Evolutionary conservation across 148 eudicot species (phyloP).

Genomic region (Camellia lanceoleosa): DNA sequence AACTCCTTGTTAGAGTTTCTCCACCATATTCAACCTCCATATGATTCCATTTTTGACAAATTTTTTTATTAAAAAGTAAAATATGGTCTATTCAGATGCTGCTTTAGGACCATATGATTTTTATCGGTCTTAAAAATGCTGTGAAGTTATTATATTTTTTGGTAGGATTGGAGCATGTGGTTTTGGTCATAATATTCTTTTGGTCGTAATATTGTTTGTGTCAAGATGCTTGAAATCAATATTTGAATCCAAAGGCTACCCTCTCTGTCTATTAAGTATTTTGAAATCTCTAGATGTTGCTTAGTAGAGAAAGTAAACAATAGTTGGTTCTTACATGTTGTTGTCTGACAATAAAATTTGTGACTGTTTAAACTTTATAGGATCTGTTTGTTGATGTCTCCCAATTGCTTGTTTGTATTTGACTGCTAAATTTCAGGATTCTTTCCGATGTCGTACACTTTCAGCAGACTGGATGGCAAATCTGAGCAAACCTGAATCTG

Average conservation of each 20-base stretch:
- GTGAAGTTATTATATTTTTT: not conserved
- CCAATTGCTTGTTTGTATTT: not conserved
- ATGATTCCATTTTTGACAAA: not conserved
- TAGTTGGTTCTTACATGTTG: not conserved
- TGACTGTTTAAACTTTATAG: not conserved
- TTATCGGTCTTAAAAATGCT: not conserved
- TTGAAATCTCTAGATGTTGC: not conserved
- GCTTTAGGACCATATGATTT: not conserved
- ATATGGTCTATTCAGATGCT: not conserved
- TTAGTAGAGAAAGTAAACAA: too few relatives aligned
- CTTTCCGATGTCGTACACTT: slow-evolving; percentile 97
- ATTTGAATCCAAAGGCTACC: not conserved
- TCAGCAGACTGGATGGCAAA: slow-evolving; percentile 99
- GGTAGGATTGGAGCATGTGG: not conserved
- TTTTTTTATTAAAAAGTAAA: not conserved
- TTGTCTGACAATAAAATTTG: not conserved
- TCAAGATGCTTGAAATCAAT: not conserved
- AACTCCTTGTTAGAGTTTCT: not conserved
- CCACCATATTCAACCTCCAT: not conserved
- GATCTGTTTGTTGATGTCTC: not conserved
- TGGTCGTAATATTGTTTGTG: not conserved
- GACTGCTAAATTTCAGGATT: slow-evolving; percentile 55
- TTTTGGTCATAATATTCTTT: not conserved
- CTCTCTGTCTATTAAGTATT: not conserved
- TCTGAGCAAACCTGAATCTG: slow-evolving; percentile 74